Base-by-base conservation (phyloP, 1,139 yeast species). In the Nakaseomyces nivariensis region DNA sequence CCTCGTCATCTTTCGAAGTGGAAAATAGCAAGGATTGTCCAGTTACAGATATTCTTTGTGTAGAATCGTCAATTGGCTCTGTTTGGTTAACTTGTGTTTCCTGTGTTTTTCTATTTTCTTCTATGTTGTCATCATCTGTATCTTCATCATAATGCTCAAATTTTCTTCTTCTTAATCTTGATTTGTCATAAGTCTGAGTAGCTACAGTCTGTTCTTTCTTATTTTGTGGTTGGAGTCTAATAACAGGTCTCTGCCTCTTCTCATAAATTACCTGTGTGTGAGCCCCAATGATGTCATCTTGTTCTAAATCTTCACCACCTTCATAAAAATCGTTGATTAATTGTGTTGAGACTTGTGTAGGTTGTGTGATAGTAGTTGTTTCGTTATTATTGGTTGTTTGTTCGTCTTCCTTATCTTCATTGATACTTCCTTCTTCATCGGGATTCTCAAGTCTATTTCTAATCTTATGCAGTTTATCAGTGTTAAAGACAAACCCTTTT, bases 261-360 rank as follows among this genome's bases (percentile, higher is more conserved):
- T 41, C 34, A 41, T 41, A 41, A 5, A 29, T 41, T 2, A 41
- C 44, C 25, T 41, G 44, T 7, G 44, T 41, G 11, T 17, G 22
- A 4, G 33, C 25, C 4, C 34, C 25, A 17, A 41, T 36, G 17
- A 43, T 43, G n/a, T 52, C 50, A 32, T 52, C 50, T 17, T 46
- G 45, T 42, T 57, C 62, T 32, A 61, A 46, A 27, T 59, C 61
- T 48, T 60, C 60, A 43, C 57, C 62, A 41, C 57, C 61, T 6
- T 48, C 55, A 48, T 61, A 61, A 33, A 64, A 54, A 32, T 57
- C 59, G 5, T 56, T 41, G 6, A 61, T 52, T 7, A 49, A 36
- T 47, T 58, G 58, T 22, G 58, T 56, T 45, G 26, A 50, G 8
- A 27, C 41, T 29, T 36, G 48, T 37, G 4, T 43, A 17, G n/a